A percentile compares a stretch with the other conserved stretches of the same genome.
Conservation (phyloP, 495 filamentous ascomycete genomes). For the Glonium stellatum region DNA sequence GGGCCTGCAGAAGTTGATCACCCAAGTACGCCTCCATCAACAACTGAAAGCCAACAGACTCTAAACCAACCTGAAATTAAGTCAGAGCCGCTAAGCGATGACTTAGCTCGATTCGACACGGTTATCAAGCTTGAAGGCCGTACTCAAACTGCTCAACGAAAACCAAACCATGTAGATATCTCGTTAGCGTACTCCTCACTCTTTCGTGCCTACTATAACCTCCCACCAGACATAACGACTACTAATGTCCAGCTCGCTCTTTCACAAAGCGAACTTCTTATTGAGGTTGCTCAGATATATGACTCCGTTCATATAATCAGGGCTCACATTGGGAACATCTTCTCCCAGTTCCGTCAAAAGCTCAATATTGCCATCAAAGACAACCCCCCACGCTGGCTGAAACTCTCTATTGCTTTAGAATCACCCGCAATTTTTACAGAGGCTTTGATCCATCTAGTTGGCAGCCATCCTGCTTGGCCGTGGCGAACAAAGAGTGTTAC, state of each 20-base stretch:
- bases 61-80: neutral
- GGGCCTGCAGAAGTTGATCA: neutral
- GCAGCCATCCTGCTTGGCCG: conserved; percentile 21
- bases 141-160: neutral
- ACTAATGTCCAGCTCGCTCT: conserved; percentile 14
- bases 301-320: conserved; percentile 17
- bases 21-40: neutral
- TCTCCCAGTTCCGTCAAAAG: conserved; percentile 16
- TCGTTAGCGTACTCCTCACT: neutral
- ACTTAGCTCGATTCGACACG: neutral
- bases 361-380: conserved; percentile 30
- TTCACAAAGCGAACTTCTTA: conserved; percentile 16
- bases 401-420: conserved; percentile 21
- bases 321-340: conserved; percentile 11
- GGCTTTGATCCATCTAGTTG: conserved; percentile 31
- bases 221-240: conserved; percentile 8
- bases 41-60: neutral
- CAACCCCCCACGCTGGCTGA: conserved; percentile 28
- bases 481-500: conserved; percentile 13
- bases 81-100: neutral
- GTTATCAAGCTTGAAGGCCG: neutral
- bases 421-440: conserved; percentile 30
- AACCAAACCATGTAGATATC: neutral
- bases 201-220: conserved; percentile 16
- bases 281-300: conserved; percentile 16